Percentiles rank a stretch among this genome's conserved stretches.
These are phyloP conservation scores for Exsudoporus floridanus DNA, from an alignment of 1,284 basidiomycete genomes.

Conservation along the genomic window DNA sequence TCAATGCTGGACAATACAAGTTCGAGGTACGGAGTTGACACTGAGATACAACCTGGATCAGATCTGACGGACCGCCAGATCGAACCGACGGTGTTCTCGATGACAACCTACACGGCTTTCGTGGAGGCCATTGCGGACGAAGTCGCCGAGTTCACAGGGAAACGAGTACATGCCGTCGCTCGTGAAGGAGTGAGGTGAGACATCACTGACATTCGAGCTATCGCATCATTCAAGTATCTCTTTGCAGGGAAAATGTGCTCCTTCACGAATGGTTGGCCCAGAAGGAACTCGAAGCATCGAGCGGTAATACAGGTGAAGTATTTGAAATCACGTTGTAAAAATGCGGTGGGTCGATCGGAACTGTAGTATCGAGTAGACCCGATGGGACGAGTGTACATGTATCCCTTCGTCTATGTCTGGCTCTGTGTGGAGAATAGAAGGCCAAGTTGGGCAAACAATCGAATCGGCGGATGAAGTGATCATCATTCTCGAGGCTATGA, in stretches of 20 bases:
- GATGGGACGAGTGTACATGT: slow-evolving; percentile 23
- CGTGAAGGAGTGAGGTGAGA: slow-evolving; percentile 44
- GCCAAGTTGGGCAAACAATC: slow-evolving; percentile 45
- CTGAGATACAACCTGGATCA: slow-evolving; percentile 23
- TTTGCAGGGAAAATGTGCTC: slow-evolving; percentile 23
- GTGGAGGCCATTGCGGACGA: slow-evolving; percentile 44
- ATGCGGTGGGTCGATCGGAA: not conserved
- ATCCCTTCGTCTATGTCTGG: slow-evolving; percentile 49
- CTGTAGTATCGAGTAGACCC: slow-evolving; percentile 7
- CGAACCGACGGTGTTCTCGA: slow-evolving; percentile 51
- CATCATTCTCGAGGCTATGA: slow-evolving; percentile 70
- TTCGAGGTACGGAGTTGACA: slow-evolving; percentile 45
- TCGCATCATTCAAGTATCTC: not conserved
- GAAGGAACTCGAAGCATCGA: slow-evolving; percentile 16
- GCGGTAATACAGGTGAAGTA: slow-evolving; percentile 6
- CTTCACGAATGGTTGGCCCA: slow-evolving; percentile 25
- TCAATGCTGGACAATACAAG: slow-evolving; percentile 59
- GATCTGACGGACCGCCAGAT: slow-evolving; percentile 38
- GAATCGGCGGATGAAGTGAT: slow-evolving; percentile 44
- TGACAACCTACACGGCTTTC: slow-evolving; percentile 50
- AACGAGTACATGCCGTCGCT: slow-evolving; percentile 38
- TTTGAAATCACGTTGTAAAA: not conserved
- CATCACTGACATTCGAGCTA: not conserved
- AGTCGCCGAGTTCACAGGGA: slow-evolving; percentile 42
- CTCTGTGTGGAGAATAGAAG: slow-evolving; percentile 57